Base-by-base conservation (phyloP, 2,329 filamentous ascomycete genomes). In the Colletotrichum spaethianum region DNA sequence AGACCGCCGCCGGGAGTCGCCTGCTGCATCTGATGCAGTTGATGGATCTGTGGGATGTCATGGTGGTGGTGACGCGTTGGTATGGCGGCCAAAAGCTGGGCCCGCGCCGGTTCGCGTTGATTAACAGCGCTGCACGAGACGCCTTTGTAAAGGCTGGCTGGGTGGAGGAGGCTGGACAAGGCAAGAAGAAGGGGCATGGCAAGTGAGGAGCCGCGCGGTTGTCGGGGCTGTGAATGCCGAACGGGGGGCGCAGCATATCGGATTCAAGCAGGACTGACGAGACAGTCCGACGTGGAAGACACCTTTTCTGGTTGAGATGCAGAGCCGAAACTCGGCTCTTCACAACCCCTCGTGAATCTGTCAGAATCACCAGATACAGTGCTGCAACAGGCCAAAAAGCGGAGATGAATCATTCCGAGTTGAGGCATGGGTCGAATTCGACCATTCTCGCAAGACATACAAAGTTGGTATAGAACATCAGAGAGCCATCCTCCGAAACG, bases 61-160 rank as follows among this genome's bases (percentile, higher is more conserved):
- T 98, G 85, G 94, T 99, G 0, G 93, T 99, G 4, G 96, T 99
- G 36, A 95, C 94, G 48, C 86, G 96, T 74, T 99, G 96, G 96
- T 99, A 97, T 82, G 96, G 96, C 4, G 96, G 96, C 1, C 89
- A 97, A 70, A 93, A 95, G 77, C 83, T 99, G 56, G 96, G 96
- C 0, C 95, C 96, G 61, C 93, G 95, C 80, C 87, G 96, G 75
- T 99, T 99, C 80, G 91, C 94, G 16, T 86, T 98, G 66, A 98
- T 99, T 79, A 98, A 98, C 80, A 88, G 90, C 67, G 93, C 92
- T 11, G 95, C 95, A 9, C 89, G 95, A 78, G 95, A 98, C 83
- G 93, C 93, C 0, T 87, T 98, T 74, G 89, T 98, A 12, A 90
- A 90, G 78, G 94, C 93, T 0, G 93, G 93, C 0, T 90, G 94